These are phyloP conservation scores for Meyerozyma guilliermondii DNA, from an alignment of 1,139 yeast genomes.

Conservation along the genomic window DNA sequence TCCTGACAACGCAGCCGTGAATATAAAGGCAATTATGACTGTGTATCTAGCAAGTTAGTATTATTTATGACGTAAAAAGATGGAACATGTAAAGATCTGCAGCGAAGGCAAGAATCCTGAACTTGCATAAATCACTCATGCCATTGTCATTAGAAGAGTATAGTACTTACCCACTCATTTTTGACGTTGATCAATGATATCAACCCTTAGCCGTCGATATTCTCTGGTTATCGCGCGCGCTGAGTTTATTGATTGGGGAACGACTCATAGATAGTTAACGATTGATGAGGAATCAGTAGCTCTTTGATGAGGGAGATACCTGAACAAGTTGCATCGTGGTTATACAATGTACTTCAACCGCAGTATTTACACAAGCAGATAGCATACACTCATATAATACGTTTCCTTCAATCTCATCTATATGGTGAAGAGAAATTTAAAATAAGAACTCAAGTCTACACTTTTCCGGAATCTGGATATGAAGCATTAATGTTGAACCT, in stretches of 20 bases:
- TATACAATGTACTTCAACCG: conserved; percentile 39
- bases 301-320: conserved; percentile 24
- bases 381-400: conserved; percentile 59
- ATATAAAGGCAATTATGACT: conserved; percentile 59
- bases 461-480: conserved; percentile 50
- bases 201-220: background rate
- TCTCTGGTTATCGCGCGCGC: background rate
- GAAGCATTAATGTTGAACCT: conserved; percentile 59
- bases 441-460: conserved; percentile 69
- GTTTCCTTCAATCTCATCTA: conserved; percentile 46
- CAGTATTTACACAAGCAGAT: conserved; percentile 49
- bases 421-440: conserved; percentile 34
- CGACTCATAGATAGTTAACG: background rate
- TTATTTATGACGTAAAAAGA: background rate
- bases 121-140: background rate
- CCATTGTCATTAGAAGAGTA: background rate
- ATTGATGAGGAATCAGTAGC: background rate
- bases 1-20: conserved; percentile 56
- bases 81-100: no score
- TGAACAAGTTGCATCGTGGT: conserved; percentile 37
- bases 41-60: conserved; percentile 48
- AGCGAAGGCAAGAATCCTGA: background rate
- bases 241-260: background rate
- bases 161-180: conserved; percentile 24
- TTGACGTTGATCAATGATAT: background rate